Conservation (phyloP, 2,329 filamentous ascomycete species). For the Coleophoma eucalyptorum region DNA sequence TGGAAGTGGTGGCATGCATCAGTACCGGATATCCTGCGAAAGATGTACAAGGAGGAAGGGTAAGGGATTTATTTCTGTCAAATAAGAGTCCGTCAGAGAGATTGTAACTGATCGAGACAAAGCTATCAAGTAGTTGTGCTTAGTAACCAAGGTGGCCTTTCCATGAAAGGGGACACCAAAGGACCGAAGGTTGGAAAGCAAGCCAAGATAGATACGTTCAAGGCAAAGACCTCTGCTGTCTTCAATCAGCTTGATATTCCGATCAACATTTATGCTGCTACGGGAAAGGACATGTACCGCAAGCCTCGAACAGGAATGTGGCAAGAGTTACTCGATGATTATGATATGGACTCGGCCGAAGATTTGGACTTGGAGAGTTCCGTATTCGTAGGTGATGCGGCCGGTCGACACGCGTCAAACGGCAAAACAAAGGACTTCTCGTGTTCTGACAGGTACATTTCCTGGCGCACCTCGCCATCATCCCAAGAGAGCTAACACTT, state of each 20-base stretch:
- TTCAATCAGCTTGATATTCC: conserved; percentile 72
- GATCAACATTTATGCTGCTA: conserved; percentile 80
- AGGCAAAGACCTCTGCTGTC: conserved; percentile 70
- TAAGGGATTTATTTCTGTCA: conserved; percentile 29
- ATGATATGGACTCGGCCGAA: conserved; percentile 32
- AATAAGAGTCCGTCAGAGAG: not conserved
- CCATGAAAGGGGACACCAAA: conserved; percentile 70
- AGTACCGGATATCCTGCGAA: conserved; percentile 64
- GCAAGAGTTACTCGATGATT: conserved; percentile 57
- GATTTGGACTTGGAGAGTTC: conserved; percentile 68
- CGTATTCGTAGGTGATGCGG: conserved; percentile 88
- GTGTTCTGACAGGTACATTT: conserved; percentile 48
- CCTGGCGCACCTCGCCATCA: not conserved
- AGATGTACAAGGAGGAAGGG: conserved; percentile 66
- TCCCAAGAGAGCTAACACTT: not conserved
- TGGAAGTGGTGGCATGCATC: conserved; percentile 91
- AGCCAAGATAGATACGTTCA: conserved; percentile 74
- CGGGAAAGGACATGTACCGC: conserved; percentile 73
- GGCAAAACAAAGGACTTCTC: conserved; percentile 55
- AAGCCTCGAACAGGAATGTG: conserved; percentile 93
- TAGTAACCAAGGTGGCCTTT: conserved; percentile 86
- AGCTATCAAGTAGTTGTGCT: conserved; percentile 76
- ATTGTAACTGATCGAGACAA: not conserved
- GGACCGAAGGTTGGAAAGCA: conserved; percentile 56
- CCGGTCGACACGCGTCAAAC: conserved; percentile 48